Base-by-base conservation (phyloP, 805 yeast species). In the Sugiyamaella mastotermitis region DNA sequence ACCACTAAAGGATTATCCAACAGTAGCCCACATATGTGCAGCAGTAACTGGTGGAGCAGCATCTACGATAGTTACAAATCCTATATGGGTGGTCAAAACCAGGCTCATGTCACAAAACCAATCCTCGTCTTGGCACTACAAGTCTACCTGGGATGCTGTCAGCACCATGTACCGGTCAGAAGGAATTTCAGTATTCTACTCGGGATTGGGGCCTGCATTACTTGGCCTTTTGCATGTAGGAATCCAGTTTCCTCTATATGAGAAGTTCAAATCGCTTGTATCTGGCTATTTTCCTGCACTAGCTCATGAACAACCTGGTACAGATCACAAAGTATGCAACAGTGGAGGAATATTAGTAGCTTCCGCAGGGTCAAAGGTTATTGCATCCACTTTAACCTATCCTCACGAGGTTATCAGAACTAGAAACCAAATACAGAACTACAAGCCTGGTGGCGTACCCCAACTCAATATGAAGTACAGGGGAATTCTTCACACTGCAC, bases 71-170 rank as follows among this genome's bases (percentile, higher is more conserved):
- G 59, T 79, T 6, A 90, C 95, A 0, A 92, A 92, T 58, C 98
- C 98, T 8, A 84, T 90, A 10, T 92, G 98, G 98, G 97, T 92
- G 31, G 88, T 92, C 21, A 92, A 92, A 58, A 92, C 98, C 1
- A 68, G 98, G 53, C 64, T 92, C 36, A 92, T 92, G 97, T 68
- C 88, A 2, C 69, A 60, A 51, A 50, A 49, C 35, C 38, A 45
- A 41, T 49, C 63, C 9, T 50, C 66, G 4, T 37, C 59, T 13
- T 61, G 63, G 60, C 58, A 73, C 54, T 87, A 92, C 57, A 72
- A 62, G 14, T 87, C 94, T 11, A 84, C 97, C 0, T 38, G 80
- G 27, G 90, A 90, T 58, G 97, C 97, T 1, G 83, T 88, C 53
- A 62, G 57, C 25, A 80, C 75, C 45, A 92, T 92, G 83, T 81